phyloP scores from a whole-genome alignment of 176 grass and related monocot genomes.

The Oryza glaberrima region DNA sequence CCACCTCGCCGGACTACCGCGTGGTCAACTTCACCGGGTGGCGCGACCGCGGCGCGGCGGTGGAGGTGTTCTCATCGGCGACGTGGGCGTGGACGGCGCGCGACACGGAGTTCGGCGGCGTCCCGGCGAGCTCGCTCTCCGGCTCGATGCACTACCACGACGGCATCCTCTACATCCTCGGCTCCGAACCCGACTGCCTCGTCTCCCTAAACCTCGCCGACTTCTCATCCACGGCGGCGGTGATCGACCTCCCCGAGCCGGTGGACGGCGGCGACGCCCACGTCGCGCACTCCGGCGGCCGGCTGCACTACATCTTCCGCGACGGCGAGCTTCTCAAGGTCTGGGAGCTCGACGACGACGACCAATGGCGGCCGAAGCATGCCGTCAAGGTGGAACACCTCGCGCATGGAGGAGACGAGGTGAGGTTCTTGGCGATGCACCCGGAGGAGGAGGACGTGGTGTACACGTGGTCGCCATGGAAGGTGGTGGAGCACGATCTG shows the following conservation, averaged over 20 bases:
- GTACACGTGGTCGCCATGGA: slow-evolving; percentile 58
- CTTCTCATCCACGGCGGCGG: slow-evolving; percentile 12
- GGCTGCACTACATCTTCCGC: slow-evolving; percentile 50
- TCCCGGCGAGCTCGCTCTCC: slow-evolving; percentile 42
- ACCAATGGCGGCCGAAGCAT: slow-evolving; percentile 46
- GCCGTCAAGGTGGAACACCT: slow-evolving; percentile 26
- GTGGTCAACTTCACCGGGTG: slow-evolving; percentile 62
- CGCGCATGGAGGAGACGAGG: neutral
- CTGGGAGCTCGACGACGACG: slow-evolving; percentile 47
- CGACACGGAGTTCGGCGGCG: slow-evolving; percentile 42
- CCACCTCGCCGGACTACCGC: slow-evolving; percentile 32
- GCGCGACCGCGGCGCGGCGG: slow-evolving; percentile 33
- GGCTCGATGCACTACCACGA: slow-evolving; percentile 49
- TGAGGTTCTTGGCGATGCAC: slow-evolving; percentile 62
- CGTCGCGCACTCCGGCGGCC: slow-evolving; percentile 47
- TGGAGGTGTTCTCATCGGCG: slow-evolving; percentile 72
- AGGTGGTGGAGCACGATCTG: slow-evolving; percentile 53
- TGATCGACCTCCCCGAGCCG: slow-evolving; percentile 47
- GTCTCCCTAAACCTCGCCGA: slow-evolving; percentile 41
- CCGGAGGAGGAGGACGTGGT: slow-evolving; percentile 56
- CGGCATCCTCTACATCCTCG: slow-evolving; percentile 50
- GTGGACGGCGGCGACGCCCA: slow-evolving; percentile 14
- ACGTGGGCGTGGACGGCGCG: slow-evolving; percentile 34
- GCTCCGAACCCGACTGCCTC: slow-evolving; percentile 42
- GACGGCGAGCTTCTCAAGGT: slow-evolving; percentile 39